Evolutionary conservation across 352 stramenopile genomes (phyloP).

Genomic region (Globisporangium canariense): DNA sequence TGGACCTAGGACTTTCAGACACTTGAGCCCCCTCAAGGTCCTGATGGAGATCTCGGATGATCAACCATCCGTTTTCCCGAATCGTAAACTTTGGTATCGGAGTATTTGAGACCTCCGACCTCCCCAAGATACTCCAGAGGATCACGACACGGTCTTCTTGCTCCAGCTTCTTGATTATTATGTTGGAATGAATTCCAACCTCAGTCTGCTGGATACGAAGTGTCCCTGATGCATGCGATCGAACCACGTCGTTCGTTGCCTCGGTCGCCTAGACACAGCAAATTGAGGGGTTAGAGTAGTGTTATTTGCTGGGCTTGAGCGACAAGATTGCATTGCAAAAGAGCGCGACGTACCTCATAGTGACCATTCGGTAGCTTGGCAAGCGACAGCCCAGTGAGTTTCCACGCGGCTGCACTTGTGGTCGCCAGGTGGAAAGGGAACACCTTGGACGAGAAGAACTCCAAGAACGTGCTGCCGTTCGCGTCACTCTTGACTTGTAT

Average conservation of each 20-base stretch:
- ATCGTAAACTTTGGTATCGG: neutral
- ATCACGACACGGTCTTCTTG: neutral
- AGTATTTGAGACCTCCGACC: neutral
- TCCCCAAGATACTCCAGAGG: neutral
- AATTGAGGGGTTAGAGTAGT: no score
- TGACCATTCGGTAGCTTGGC: conserved; percentile 16
- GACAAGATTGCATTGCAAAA: no score
- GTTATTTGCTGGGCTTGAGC: no score
- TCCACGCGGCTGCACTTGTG: conserved; percentile 15
- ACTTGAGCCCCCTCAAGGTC: neutral
- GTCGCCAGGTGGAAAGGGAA: conserved; percentile 18
- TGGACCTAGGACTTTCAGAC: neutral
- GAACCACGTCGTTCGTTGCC: neutral
- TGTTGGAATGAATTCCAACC: neutral
- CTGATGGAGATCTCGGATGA: neutral
- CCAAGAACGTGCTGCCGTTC: conserved; percentile 14
- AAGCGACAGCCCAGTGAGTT: conserved; percentile 6
- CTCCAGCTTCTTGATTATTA: neutral
- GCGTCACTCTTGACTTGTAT: conserved; percentile 20
- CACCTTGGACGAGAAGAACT: conserved; percentile 22
- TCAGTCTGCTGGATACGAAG: neutral
- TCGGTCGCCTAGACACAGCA: neutral
- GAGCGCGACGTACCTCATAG: conserved; percentile 2
- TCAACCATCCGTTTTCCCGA: neutral
- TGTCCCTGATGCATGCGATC: neutral